Conservation (phyloP, 805 yeast species). For the Ogataea minuta region DNA sequence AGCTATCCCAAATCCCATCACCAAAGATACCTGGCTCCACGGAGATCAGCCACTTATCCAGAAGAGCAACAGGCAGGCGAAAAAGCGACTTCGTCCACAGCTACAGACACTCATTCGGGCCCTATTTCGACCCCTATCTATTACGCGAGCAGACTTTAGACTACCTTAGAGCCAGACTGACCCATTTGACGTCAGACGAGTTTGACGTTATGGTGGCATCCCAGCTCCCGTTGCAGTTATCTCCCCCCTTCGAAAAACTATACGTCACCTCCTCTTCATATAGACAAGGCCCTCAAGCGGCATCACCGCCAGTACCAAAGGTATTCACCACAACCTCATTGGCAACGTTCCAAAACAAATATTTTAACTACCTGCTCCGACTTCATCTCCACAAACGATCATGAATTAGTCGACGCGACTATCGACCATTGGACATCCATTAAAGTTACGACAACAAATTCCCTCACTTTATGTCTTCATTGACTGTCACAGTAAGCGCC, state of each 20-base stretch:
- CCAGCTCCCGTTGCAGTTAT: constrained; percentile 14
- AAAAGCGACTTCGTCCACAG: constrained; percentile 3
- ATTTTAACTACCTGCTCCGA: constrained; percentile 10
- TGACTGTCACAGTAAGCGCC: constrained; percentile 10
- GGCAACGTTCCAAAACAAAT: constrained; percentile 16
- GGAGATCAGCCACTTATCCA: not conserved
- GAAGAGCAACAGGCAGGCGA: not conserved
- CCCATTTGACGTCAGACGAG: constrained; percentile 6
- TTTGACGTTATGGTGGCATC: constrained; percentile 12
- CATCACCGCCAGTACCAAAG: constrained; percentile 9
- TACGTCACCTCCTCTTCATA: not conserved
- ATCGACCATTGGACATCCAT: not conserved
- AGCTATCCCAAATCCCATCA: not conserved
- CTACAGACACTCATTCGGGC: constrained; percentile 1
- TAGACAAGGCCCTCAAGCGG: not conserved
- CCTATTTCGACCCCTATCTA: constrained; percentile 6
- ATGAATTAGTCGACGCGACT: constrained; percentile 12
- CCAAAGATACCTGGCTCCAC: not conserved
- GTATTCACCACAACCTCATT: constrained; percentile 11
- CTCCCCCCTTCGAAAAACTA: constrained; percentile 8
- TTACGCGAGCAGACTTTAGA: constrained; percentile 12
- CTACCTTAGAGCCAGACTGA: constrained; percentile 9
- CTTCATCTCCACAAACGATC: constrained; percentile 3
- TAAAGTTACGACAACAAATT: not conserved
- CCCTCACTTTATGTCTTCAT: constrained; percentile 1